Evolutionary conservation across 371 early-diverging fungal genomes (phyloP), one percentile per base, ranked within the genome.

Genomic region (Synchytrium microbalum): DNA sequence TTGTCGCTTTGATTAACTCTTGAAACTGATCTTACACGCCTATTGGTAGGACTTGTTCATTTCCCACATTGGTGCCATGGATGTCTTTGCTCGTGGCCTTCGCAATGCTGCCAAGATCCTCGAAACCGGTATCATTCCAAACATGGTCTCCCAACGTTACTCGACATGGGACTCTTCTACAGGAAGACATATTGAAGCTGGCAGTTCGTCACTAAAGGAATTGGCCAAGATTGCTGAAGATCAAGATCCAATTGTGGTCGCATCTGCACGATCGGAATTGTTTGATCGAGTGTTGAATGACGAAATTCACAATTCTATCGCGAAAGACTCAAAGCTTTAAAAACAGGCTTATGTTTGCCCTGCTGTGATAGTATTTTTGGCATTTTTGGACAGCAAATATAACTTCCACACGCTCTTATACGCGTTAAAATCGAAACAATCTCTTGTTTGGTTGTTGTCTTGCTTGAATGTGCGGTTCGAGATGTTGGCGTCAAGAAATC

Each of bases 51-150:
- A 61, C 56, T 32, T 61, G 16, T 61, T 61, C 62, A 61, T 61
- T 13, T 8, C 62, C 13, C 62, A 61, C 38, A 54, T 61, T 19
- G 62, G 62, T 23, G 26, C 62, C 25, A 61, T 61, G 62, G 62
- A 61, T 30, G 14, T 19, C 27, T 61, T 61, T 54, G 62, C 62
- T 10, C 46, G 24, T 13, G 62, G 62, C 23, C 31, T 61, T 14
- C 46, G 46, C 3, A 14, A 54, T 19, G 62, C 62, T 5, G 62
- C 62, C 3, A 23, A 61, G 14, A 61, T 61, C 58, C 16, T 54
- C 54, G 31, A 30, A 23, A 13, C 8, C 56, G 54, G 54, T 19
- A 8, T 13, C 5, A 14, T 61, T 3, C 55, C 46, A 23, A 28
- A 26, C 8, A 46, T 61, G 46, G 33, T 61, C 27, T 23, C 23